A percentile compares a stretch with the other conserved stretches of the same genome.
These are phyloP conservation scores for Axilococcus clingmanii DNA, from an alignment of 139 green algal species.

Conservation along the genomic window DNA sequence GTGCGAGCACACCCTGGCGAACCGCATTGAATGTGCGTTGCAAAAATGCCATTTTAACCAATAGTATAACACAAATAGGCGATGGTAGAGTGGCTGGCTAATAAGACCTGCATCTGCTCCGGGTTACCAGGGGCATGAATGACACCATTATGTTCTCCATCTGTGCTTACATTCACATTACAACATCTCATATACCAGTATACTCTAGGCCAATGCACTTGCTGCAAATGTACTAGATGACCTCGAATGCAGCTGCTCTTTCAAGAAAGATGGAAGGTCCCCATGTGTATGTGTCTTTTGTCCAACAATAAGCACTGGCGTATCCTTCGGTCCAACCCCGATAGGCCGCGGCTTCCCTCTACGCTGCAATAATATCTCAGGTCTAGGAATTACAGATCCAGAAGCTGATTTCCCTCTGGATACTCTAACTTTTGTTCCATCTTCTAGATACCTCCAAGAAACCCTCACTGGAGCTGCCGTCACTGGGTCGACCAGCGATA, in stretches of 20 bases:
- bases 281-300: slow-evolving; percentile 16
- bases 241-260: slow-evolving; percentile 15
- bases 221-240: neutral
- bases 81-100: no score
- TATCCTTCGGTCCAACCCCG: slow-evolving; percentile 18
- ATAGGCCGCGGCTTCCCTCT: slow-evolving; percentile 14
- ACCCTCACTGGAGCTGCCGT: slow-evolving; percentile 46
- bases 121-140: no score
- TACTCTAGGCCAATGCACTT: no score
- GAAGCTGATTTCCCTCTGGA: slow-evolving; percentile 38
- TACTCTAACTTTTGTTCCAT: slow-evolving; percentile 61
- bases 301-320: neutral
- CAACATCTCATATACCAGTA: no score
- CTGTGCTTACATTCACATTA: no score
- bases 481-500: slow-evolving; percentile 61
- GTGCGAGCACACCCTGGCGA: slow-evolving; percentile 14
- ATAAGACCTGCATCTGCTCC: no score
- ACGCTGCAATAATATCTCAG: slow-evolving; percentile 38
- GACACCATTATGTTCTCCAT: no score
- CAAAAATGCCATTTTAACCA: slow-evolving; percentile 5
- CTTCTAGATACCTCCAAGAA: slow-evolving; percentile 46
- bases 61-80: no score
- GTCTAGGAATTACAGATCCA: slow-evolving; percentile 43
- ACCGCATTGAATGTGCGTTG: slow-evolving; percentile 6
- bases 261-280: slow-evolving; percentile 25